These are phyloP conservation scores for Penicillium frequentans DNA, from an alignment of 2,329 filamentous ascomycete genomes.

Conservation along the genomic window DNA sequence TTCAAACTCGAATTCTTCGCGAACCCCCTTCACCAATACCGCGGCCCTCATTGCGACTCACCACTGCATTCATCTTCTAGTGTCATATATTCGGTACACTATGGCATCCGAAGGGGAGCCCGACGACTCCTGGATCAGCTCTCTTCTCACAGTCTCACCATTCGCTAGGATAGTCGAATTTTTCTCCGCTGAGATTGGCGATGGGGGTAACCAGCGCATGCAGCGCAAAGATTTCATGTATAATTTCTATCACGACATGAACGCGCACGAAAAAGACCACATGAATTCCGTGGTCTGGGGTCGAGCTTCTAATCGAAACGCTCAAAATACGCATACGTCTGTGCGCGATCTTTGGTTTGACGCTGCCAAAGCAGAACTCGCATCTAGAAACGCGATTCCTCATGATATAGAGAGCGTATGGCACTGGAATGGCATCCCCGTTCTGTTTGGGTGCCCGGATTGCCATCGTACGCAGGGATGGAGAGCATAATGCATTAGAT, in stretches of 20 bases:
- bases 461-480: conserved; percentile 33
- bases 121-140: conserved; percentile 43
- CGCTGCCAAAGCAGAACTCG: conserved; percentile 34
- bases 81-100: conserved; percentile 40
- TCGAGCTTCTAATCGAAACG: conserved; percentile 26
- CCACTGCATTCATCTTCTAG: conserved; percentile 42
- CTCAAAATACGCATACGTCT: conserved; percentile 31
- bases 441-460: conserved; percentile 37
- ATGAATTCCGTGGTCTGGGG: conserved; percentile 41
- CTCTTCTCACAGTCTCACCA: conserved; percentile 40
- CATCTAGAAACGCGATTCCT: conserved; percentile 25
- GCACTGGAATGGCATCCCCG: conserved; percentile 35
- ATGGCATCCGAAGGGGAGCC: conserved; percentile 34
- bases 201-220: conserved; percentile 40
- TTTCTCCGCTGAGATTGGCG: conserved; percentile 46
- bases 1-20: conserved; percentile 40
- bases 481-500: conserved; percentile 27
- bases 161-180: conserved; percentile 43
- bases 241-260: conserved; percentile 44
- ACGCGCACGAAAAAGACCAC: conserved; percentile 36
- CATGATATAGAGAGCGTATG: conserved; percentile 37
- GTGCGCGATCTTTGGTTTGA: conserved; percentile 44
- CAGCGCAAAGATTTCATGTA: conserved; percentile 46
- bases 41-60: conserved; percentile 41
- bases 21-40: conserved; percentile 42